These are phyloP conservation scores for Zalerion maritima DNA, from an alignment of 495 filamentous ascomycete species.

Conservation along the genomic window DNA sequence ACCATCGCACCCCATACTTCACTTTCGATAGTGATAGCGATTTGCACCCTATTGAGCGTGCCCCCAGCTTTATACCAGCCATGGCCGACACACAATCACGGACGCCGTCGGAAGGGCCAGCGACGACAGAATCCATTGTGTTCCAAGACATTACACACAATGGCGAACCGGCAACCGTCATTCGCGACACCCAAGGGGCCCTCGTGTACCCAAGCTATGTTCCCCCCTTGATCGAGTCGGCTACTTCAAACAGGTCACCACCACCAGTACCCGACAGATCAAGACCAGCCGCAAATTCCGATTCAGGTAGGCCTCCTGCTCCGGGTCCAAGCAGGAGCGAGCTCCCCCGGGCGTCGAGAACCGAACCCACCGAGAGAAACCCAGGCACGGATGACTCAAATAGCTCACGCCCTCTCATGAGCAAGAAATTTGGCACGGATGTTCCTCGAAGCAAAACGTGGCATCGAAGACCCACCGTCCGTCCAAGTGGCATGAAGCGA, in stretches of 20 bases:
- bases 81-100: no score
- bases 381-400: conserved; percentile 4
- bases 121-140: no score
- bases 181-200: conserved; percentile 18
- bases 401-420: conserved; percentile 6
- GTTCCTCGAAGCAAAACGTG: conserved; percentile 1
- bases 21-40: no score
- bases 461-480: conserved; percentile 6
- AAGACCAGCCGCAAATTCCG: not conserved
- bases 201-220: conserved; percentile 23
- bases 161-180: conserved; percentile 13
- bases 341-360: conserved; percentile 1
- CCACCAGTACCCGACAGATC: conserved; percentile 2
- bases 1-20: no score
- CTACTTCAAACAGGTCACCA: conserved; percentile 8
- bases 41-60: no score
- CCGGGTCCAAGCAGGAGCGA: conserved; percentile 7
- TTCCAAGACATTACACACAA: conserved; percentile 9
- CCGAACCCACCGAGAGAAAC: conserved; percentile 1
- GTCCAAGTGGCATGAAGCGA: conserved; percentile 11
- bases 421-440: conserved; percentile 11
- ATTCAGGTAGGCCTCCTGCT: no score
- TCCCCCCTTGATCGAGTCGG: conserved; percentile 19
- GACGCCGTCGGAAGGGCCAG: no score
- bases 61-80: no score